A percentile compares a stretch with the other conserved stretches of the same genome.
Conservation (phyloP, 441 rosid species). For the Geranium incanum region DNA sequence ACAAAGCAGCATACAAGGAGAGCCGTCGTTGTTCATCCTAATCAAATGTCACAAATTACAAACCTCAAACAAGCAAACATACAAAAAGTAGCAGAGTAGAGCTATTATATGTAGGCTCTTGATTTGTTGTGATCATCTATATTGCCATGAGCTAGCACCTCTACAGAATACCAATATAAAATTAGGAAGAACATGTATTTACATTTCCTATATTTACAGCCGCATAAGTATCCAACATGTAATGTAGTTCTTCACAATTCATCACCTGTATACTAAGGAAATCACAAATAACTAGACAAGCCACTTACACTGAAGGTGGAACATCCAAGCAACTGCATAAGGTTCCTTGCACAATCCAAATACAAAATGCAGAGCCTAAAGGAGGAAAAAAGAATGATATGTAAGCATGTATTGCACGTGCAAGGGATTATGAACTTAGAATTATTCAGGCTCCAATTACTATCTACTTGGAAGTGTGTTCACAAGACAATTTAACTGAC, state of each 20-base stretch:
- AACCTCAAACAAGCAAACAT: slow-evolving; percentile 11
- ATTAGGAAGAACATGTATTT: too few relatives aligned
- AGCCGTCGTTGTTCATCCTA: slow-evolving; percentile 79
- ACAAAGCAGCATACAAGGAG: slow-evolving; percentile 69
- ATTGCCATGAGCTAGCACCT: background rate
- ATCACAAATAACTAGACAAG: background rate
- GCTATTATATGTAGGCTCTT: background rate
- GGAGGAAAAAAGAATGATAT: slow-evolving; percentile 11
- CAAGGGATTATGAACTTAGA: background rate
- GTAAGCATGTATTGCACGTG: background rate
- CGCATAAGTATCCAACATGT: too few relatives aligned
- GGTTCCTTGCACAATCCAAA: slow-evolving; percentile 61
- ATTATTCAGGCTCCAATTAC: background rate
- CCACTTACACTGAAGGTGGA: slow-evolving; percentile 49
- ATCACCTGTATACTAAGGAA: background rate
- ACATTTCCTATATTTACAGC: too few relatives aligned
- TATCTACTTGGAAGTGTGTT: background rate
- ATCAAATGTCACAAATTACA: slow-evolving; percentile 19
- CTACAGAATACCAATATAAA: background rate
- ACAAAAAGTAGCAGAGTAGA: slow-evolving; percentile 4
- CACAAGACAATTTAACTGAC: background rate
- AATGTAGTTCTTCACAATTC: too few relatives aligned
- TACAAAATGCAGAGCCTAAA: slow-evolving; percentile 58
- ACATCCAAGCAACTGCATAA: slow-evolving; percentile 45
- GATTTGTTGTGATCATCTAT: background rate